Evolutionary conservation across 257 asterid genomes (phyloP), one percentile per base, ranked within the genome.

Genomic region (Solanum virginianum): DNA sequence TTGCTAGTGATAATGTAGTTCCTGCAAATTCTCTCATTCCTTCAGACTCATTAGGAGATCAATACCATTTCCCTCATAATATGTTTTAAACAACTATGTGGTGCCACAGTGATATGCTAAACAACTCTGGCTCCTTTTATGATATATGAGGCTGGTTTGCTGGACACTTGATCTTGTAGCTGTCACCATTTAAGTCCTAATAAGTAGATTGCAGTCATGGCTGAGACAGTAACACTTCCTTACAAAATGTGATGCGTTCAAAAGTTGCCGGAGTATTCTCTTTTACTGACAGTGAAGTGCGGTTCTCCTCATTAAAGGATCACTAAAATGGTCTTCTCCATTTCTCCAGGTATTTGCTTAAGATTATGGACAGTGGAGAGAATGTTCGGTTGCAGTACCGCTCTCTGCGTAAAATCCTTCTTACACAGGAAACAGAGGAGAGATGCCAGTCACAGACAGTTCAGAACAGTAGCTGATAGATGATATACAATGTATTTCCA

Each of bases 301-400:
- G 6, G n/a, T 24, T 16, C 6, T 47, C 63, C 65, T 51, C 26
- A 63, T 77, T 77, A 15, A 51, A 16, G 60, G 22, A 51, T 51
- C 6, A 10, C 82, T 77, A 77, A 53, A 77, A 16, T 26, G 4
- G 5, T 77, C 47, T 26, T 77, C 65, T 79, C 83, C 51, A 70
- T 68, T 85, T 32, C 63, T 88, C 83, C 89, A 92, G 97, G 99
- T 96, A 96, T 89, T 90, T 95, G 91, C 99, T 96, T 65, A 94
- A 89, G 90, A 91, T 92, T 69, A 84, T 92, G 68, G 99, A 89
- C 80, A 95, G 94, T 45, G 98, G 98, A 77, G 99, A 95, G 89
- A 94, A 91, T 83, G 92, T 96, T 18, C 94, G 99, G 77, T 77
- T 96, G 80, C 99, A 96, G 57, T 95, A 96, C 85, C 98, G 98